Evolutionary conservation across 2,329 filamentous ascomycete genomes (phyloP), one percentile per base, ranked within the genome.

Genomic region (Colletotrichum costaricense): DNA sequence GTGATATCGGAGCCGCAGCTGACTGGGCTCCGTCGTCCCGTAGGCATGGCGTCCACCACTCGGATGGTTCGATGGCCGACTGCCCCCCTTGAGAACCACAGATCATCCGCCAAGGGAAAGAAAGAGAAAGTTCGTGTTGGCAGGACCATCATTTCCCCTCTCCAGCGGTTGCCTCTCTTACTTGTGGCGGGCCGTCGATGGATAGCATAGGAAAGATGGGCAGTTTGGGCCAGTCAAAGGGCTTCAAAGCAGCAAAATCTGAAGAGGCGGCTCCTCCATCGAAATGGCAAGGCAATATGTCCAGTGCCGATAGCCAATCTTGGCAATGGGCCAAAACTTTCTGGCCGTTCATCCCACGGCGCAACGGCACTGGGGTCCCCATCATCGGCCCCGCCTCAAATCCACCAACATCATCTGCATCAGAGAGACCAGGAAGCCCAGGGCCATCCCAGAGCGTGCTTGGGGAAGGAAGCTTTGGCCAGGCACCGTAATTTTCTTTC

Each of bases 281-380:
- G 59, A 60, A 65, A 70, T 65, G 55, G 60, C 60, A 73, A 62
- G 62, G 49, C 67, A 65, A 66, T 73, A 70, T 73, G 67, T 52
- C 46, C 67, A 73, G 70, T 73, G 67, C 70, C 70, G 67, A 73
- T 60, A 55, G 55, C 67, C 56, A 73, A 70, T 69, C 67, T 70
- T 73, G 70, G 67, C 67, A 49, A 65, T 56, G 60, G 62, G 64
- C 57, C 70, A 65, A 38, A 70, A 62, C 67, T 70, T 30, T 73
- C 60, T 65, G 60, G 67, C 60, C 46, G 60, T 65, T 57, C 67
- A 62, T 66, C 60, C 60, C 67, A 55, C 46, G 56, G 60, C 24
- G 46, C 60, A 62, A 62, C 55, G 49, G 56, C 35, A 59, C 52
- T 68, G 64, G 57, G 64, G 69, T 14, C 64, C 52, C 64, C 65